These are phyloP conservation scores for Glycine soja DNA, from an alignment of 306 rosid genomes.

Conservation along the genomic window DNA sequence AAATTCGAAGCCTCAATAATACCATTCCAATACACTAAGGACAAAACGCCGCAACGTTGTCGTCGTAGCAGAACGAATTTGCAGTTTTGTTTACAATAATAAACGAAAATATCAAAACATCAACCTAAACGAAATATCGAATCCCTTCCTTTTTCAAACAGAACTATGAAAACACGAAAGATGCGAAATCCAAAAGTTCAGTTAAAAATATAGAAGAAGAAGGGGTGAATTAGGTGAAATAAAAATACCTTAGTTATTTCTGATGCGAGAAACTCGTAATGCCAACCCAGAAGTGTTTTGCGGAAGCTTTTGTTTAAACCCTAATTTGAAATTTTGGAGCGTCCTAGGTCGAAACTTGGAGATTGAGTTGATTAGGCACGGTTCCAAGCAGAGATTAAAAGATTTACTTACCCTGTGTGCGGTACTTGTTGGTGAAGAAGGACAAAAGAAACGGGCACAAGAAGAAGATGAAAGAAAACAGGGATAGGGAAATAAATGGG, in stretches of 20 bases:
- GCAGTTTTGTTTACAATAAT: neutral
- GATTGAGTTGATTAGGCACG: neutral
- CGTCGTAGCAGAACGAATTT: neutral
- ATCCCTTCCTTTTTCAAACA: neutral
- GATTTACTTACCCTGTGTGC: neutral
- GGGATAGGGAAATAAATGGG: neutral
- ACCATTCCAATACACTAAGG: neutral
- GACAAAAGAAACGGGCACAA: neutral
- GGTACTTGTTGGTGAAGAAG: neutral
- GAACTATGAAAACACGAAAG: neutral
- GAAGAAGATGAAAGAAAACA: slow-evolving; percentile 15
- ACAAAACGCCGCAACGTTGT: neutral
- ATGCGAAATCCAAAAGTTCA: slow-evolving; percentile 20
- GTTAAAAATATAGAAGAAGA: slow-evolving; percentile 1
- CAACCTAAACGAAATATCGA: neutral
- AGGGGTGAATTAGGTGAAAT: neutral
- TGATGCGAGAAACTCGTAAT: slow-evolving; percentile 28
- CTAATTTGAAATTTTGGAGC: slow-evolving; percentile 7
- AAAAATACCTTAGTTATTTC: slow-evolving; percentile 24
- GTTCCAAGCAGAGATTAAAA: slow-evolving; percentile 25
- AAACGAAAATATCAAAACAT: neutral
- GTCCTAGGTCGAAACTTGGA: neutral
- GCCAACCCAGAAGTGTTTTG: neutral
- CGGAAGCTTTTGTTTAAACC: slow-evolving; percentile 4
- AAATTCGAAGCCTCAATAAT: neutral